Evolutionary conservation across 1,284 basidiomycete species (phyloP).

Genomic region (Takashimella tepidaria): DNA sequence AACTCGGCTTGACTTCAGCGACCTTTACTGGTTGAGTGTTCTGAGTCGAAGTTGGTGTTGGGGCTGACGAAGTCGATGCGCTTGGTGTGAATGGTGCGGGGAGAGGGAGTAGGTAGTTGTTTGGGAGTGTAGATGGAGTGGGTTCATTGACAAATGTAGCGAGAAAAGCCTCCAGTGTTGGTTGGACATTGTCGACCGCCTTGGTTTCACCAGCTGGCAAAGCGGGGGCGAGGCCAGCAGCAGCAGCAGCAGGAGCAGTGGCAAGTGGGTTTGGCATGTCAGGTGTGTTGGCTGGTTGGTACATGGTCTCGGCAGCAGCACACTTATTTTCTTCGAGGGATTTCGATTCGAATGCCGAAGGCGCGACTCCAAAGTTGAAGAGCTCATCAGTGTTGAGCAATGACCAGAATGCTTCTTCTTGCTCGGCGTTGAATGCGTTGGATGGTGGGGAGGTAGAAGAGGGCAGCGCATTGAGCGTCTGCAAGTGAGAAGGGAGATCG

Average conservation of each 20-base stretch:
- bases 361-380: slow-evolving; percentile 37
- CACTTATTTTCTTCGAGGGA: slow-evolving; percentile 7
- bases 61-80: slow-evolving; percentile 4
- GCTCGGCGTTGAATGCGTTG: slow-evolving; percentile 29
- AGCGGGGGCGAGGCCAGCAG: too few species aligned
- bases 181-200: slow-evolving; percentile 5
- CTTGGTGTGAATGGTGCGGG: slow-evolving; percentile 1
- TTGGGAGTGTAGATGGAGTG: slow-evolving; percentile 8
- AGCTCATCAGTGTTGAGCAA: slow-evolving; percentile 44
- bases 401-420: slow-evolving; percentile 43
- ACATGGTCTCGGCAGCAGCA: background rate
- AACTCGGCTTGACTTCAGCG: slow-evolving; percentile 18
- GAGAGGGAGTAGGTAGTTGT: slow-evolving; percentile 23
- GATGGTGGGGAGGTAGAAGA: slow-evolving; percentile 33
- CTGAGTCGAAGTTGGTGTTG: slow-evolving; percentile 14
- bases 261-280: background rate
- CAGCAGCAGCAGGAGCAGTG: background rate
- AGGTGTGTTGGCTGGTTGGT: background rate
- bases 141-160: slow-evolving; percentile 34
- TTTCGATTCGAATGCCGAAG: slow-evolving; percentile 21
- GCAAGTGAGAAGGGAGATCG: slow-evolving; percentile 33
- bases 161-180: slow-evolving; percentile 44
- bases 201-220: slow-evolving; percentile 7
- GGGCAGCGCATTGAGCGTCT: slow-evolving; percentile 30
- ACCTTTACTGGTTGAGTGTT: slow-evolving; percentile 11